Conservation (phyloP, 163 green algal species). For the Volvox carteri region DNA sequence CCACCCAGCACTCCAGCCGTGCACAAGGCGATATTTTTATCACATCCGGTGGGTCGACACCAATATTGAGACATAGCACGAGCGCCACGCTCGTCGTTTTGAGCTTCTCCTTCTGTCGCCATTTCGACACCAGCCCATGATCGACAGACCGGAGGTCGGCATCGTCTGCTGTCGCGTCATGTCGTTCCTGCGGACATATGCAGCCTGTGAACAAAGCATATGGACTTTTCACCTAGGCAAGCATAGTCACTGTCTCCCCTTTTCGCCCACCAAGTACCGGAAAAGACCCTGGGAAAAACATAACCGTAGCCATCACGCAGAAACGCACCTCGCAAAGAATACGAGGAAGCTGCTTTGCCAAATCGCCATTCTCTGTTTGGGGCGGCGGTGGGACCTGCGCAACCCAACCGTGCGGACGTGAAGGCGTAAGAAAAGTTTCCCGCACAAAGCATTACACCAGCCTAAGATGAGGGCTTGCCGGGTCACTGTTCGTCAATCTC, state of each 20-base stretch:
- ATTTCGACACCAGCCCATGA: slow-evolving; percentile 72
- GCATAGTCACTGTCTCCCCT: not conserved
- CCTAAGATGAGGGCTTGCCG: slow-evolving; percentile 2
- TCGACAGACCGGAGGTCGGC: not conserved
- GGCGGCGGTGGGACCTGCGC: slow-evolving; percentile 37
- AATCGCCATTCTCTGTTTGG: not conserved
- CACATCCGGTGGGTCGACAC: slow-evolving; percentile 98
- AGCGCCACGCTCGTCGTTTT: slow-evolving; percentile 95
- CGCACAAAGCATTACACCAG: not conserved
- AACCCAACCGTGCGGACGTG: not conserved
- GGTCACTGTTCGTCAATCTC: slow-evolving; percentile 55
- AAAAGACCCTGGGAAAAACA: slow-evolving; percentile 24
- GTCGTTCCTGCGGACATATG: slow-evolving; percentile 53
- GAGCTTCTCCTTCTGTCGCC: slow-evolving; percentile 95
- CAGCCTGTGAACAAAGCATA: not conserved
- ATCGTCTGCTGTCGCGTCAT: slow-evolving; percentile 56
- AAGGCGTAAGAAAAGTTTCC: not conserved
- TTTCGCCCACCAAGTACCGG: slow-evolving; percentile 18
- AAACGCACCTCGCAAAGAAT: slow-evolving; percentile 52
- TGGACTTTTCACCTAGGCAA: not conserved
- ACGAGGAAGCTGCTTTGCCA: not conserved
- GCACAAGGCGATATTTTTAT: slow-evolving; percentile 98
- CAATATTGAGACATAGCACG: slow-evolving; percentile 99
- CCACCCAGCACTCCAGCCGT: slow-evolving; percentile 95
- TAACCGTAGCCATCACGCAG: too few species aligned